phyloP scores from a whole-genome alignment of 78 protist species.

The Creolimax fragrantissima region DNA sequence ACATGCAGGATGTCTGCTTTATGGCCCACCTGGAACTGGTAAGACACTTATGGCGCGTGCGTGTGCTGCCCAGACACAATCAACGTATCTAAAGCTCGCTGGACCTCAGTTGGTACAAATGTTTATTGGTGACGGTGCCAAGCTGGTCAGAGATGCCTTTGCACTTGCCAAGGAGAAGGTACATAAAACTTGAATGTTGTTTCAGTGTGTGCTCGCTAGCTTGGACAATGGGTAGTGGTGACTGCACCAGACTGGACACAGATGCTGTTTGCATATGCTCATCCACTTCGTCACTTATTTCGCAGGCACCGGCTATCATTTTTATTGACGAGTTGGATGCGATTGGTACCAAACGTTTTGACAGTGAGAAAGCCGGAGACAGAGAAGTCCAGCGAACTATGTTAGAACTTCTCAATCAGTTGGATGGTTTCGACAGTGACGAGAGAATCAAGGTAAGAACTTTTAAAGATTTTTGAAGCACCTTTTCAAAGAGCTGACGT shows the following conservation, averaged over 20 bases:
- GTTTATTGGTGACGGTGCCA: constrained; percentile 99
- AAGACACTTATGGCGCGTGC: constrained; percentile 98
- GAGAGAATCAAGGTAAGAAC: constrained; percentile 74
- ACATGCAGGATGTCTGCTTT: constrained; percentile 71
- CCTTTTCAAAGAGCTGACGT: no score
- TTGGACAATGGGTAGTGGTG: no score
- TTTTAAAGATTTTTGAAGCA: no score
- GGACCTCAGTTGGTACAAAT: constrained; percentile 98
- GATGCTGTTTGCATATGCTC: no score
- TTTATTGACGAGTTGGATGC: constrained; percentile 99
- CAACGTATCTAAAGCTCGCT: constrained; percentile 94
- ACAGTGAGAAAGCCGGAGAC: constrained; percentile 89
- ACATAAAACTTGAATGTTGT: background rate
- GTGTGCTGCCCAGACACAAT: constrained; percentile 94
- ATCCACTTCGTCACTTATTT: no score
- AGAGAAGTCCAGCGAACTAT: constrained; percentile 97
- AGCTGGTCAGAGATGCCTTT: constrained; percentile 98
- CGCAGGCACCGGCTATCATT: constrained; percentile 84
- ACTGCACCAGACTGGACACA: no score
- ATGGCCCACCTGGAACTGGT: constrained; percentile 93
- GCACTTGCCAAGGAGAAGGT: constrained; percentile 96
- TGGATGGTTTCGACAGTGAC: constrained; percentile 92
- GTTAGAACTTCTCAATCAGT: constrained; percentile 98
- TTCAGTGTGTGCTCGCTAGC: no score
- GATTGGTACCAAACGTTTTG: constrained; percentile 91